These are phyloP conservation scores for Penicillium sp. DNA, from an alignment of 2,329 filamentous ascomycete genomes.

Conservation along the genomic window DNA sequence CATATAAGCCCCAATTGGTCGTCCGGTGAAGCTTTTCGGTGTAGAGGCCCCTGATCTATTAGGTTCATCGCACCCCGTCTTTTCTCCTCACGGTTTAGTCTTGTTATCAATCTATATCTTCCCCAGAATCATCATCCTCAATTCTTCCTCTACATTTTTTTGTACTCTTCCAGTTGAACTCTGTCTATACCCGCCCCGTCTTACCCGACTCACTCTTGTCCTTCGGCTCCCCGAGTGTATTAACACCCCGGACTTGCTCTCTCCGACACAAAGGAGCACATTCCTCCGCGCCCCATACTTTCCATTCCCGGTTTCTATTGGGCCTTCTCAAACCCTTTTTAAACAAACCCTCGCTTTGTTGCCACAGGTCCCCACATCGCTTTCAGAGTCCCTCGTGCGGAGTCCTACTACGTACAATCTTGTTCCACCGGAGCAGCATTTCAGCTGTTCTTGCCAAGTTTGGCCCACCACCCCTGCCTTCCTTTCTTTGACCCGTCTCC, in stretches of 20 bases:
- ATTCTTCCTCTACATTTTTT: background rate
- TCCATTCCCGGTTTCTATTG: background rate
- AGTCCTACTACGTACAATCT: no score
- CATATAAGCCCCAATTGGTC: constrained; percentile 7
- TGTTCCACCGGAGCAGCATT: background rate
- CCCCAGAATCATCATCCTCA: background rate
- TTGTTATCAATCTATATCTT: background rate
- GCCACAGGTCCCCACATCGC: background rate
- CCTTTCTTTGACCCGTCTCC: background rate
- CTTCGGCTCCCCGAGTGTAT: background rate
- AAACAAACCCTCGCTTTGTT: background rate
- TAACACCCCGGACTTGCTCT: background rate
- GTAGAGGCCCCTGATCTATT: background rate
- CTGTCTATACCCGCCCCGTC: no score
- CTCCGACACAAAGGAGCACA: background rate
- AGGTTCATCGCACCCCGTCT: constrained; percentile 1
- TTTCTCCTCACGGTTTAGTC: background rate
- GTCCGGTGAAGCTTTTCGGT: constrained; percentile 15
- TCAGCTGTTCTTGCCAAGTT: background rate
- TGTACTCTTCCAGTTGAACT: background rate
- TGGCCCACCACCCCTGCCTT: background rate
- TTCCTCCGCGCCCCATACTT: background rate
- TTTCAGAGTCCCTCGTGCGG: background rate
- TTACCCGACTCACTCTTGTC: no score
- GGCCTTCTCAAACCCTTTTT: background rate